phyloP scores from a whole-genome alignment of 768 basidiomycete genomes.

The Aureoboletus auriporus region DNA sequence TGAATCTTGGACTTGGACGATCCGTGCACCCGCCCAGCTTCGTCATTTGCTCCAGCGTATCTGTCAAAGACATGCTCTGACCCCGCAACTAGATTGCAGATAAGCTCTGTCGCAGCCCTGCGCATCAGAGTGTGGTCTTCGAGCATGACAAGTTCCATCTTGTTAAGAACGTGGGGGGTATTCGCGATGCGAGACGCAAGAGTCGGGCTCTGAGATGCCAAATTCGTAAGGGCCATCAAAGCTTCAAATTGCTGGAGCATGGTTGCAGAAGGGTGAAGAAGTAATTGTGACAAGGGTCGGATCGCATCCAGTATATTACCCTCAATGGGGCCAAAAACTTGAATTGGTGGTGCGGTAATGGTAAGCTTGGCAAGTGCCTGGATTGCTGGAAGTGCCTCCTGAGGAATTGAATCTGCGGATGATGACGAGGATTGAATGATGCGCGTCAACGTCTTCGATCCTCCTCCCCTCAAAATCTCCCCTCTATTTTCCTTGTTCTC shows the following conservation, averaged over 20 bases:
- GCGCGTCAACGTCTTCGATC: conserved; percentile 58
- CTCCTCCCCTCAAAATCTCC: conserved; percentile 71
- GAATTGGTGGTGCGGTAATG: conserved; percentile 86
- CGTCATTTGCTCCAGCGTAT: conserved; percentile 49
- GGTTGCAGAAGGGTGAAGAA: conserved; percentile 63
- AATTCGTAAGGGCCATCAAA: conserved; percentile 94
- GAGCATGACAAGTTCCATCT: conserved; percentile 68
- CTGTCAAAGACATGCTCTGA: conserved; percentile 72
- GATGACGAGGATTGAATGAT: conserved; percentile 52
- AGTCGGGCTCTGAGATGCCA: conserved; percentile 72
- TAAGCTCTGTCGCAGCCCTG: conserved; percentile 83
- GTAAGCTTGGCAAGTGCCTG: conserved; percentile 92
- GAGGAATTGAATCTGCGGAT: conserved; percentile 20
- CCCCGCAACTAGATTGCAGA: conserved; percentile 86
- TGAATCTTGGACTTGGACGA: conserved; percentile 62
- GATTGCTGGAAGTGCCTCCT: conserved; percentile 49
- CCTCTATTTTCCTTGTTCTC: conserved; percentile 79
- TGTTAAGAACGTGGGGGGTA: conserved; percentile 55
- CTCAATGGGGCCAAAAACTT: conserved; percentile 85
- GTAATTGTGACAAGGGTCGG: conserved; percentile 69
- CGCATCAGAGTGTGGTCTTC: conserved; percentile 82
- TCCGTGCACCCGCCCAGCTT: conserved; percentile 33
- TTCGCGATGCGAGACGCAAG: conserved; percentile 64
- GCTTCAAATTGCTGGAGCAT: conserved; percentile 88
- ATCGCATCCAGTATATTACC: conserved; percentile 79